Evolutionary conservation across 2,329 filamentous ascomycete species (phyloP), one percentile per base, ranked within the genome.

Genomic region (Ophiostoma pallidulum): DNA sequence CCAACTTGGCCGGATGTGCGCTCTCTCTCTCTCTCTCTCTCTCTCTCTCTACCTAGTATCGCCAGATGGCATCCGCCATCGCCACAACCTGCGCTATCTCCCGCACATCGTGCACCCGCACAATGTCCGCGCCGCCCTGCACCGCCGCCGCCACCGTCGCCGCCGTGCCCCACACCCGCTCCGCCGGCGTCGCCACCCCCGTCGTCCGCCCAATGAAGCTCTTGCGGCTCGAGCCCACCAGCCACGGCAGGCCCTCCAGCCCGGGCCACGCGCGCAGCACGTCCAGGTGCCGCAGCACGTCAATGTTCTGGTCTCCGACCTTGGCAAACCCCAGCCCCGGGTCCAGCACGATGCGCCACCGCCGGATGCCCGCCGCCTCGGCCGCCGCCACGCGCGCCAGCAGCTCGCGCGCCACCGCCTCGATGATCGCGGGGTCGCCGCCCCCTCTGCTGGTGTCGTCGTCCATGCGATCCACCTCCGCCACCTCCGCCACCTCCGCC

Each of bases 251-350:
- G 0, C 79, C 81, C 47, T 73, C 66, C 20, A 92, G 64, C 0
- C 78, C 80, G 13, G 78, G 76, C 72, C 77, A 82, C 37, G 68
- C 66, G 24, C 82, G 72, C 53, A 94, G 67, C 54, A 80, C 76
- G 8, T 73, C 71, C 28, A 94, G 65, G 1, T 77, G 67, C 8
- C 85, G 73, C 29, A 98, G 68, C 3, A 98, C 68, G 56, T 88
- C 80, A 3, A 96, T 68, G 63, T 96, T 96, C 62, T 96, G 88
- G 35, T 75, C 71, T 46, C 74, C 72, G 1, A 78, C 82, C 69
- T 98, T 98, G 48, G 92, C 89, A 61, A 98, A 98, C 0, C 92
- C 92, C 28, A 98, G 77, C 0, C 92, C 92, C 0, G 92, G 92
- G 62, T 98, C 92, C 2, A 97, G 78, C 29, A 97, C 81, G 54